phyloP scores from a whole-genome alignment of 495 filamentous ascomycete species.

The Penicillium daleae region DNA sequence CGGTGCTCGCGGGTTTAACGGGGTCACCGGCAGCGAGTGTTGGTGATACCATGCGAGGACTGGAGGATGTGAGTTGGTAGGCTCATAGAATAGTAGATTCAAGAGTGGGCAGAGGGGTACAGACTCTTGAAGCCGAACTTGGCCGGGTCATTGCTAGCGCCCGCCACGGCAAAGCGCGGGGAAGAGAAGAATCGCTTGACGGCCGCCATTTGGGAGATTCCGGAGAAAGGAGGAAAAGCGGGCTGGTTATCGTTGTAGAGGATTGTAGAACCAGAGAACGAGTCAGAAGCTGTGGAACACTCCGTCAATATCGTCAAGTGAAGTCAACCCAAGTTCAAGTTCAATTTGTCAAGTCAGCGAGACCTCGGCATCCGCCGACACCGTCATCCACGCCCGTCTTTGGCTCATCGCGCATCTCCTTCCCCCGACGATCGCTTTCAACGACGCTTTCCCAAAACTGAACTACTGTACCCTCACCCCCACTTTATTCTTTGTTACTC shows the following conservation, averaged over 20 bases:
- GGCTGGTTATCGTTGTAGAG: constrained; percentile 5
- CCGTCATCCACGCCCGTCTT: constrained; percentile 10
- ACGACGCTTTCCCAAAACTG: constrained; percentile 1
- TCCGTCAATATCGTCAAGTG: not conserved
- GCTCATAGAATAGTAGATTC: not conserved
- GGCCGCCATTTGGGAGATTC: constrained; percentile 43
- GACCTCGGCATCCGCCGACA: constrained; percentile 30
- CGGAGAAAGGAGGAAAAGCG: not conserved
- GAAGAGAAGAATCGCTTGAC: constrained; percentile 83
- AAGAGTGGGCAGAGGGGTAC: constrained; percentile 17
- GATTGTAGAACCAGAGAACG: not conserved
- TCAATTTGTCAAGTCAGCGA: not conserved
- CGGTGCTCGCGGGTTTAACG: constrained; percentile 75
- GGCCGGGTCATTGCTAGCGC: constrained; percentile 77
- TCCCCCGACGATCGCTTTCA: constrained; percentile 17
- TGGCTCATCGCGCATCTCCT: constrained; percentile 20
- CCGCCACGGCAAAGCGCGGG: constrained; percentile 84
- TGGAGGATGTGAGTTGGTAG: constrained; percentile 31
- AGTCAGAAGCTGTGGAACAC: not conserved
- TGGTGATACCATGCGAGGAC: constrained; percentile 88
- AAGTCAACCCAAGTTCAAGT: not conserved
- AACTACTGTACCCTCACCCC: not conserved
- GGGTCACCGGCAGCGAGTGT: constrained; percentile 74
- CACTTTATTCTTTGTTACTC: not conserved
- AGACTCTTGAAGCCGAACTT: constrained; percentile 93